Base-by-base conservation (phyloP, 768 basidiomycete genomes). In the Tulasnella sp. region DNA sequence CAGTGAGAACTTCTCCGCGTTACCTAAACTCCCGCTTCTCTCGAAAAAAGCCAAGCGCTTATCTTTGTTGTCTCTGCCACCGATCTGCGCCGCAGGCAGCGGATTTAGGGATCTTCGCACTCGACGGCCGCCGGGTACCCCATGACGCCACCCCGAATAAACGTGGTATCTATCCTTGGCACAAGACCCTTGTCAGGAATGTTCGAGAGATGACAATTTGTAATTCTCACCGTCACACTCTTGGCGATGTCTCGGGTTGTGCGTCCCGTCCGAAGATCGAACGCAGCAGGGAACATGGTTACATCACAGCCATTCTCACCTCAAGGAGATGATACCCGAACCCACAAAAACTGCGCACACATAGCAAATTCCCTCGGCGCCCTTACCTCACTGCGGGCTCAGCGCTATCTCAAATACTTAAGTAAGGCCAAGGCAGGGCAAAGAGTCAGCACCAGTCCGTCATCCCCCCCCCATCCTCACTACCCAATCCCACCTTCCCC, bases 51-150 rank as follows among this genome's bases (percentile, higher is more conserved):
- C 26, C 61, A 67, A 67, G 61, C 61, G 29, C 32, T 35, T 29
- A 35, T 67, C 51, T 51, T 51, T 4, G 16, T 3, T 9, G 26
- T 57, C 23, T 61, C 23, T 2, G n/a, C 11, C 15, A 15, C 61
- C 61, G 61, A 67, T 67, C 61, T 67, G 61, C 61, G 61, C 29
- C 61, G 61, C 61, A 67, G 61, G 32, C 61, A 18, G 35, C 61
- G 61, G 3, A 5, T 67, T 18, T 67, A 10, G 61, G 16, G 23
- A 67, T 67, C 61, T 61, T 7, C 29, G 57, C 40, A 40, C 46
- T 51, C 7, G 51, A 51, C 61, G 61, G 61, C 61, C 61, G 61
- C 61, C 61, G 29, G 61, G 61, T 15, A 29, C 26, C 61, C 61
- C 5, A 35, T 67, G 61, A 35, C 61, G 61, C 61, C 61, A 67